Conservation (phyloP, 768 basidiomycete species). For the Boletales sp. region DNA sequence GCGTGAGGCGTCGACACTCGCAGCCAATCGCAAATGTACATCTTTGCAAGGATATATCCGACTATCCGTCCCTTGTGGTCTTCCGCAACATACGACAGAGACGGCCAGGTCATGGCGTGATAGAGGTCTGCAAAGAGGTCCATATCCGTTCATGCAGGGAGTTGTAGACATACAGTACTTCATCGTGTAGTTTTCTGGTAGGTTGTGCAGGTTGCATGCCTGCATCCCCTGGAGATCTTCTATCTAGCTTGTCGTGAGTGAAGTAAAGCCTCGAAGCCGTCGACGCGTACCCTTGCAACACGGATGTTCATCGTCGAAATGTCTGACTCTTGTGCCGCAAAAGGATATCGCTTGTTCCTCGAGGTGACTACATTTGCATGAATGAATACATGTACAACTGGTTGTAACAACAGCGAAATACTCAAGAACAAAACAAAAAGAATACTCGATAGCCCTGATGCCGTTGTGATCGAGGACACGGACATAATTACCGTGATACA, state of each 20-base stretch:
- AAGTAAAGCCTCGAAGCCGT: not conserved
- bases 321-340: conserved; percentile 4
- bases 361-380: conserved; percentile 17
- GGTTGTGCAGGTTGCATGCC: conserved; percentile 87
- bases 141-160: not conserved
- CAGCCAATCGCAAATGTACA: conserved; percentile 48
- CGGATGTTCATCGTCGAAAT: conserved; percentile 27
- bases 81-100: conserved; percentile 90
- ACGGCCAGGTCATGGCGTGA: conserved; percentile 89
- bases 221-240: conserved; percentile 93
- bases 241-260: conserved; percentile 46
- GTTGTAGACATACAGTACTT: conserved; percentile 56
- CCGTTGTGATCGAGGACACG: too few relatives aligned
- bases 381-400: conserved; percentile 16
- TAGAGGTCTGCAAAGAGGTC: conserved; percentile 65
- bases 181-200: conserved; percentile 90
- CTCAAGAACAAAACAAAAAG: conserved; percentile 1
- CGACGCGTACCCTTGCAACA: conserved; percentile 24
- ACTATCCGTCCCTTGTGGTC: conserved; percentile 87
- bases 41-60: conserved; percentile 94
- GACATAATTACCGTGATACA: conserved; percentile 2
- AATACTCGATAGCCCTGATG: conserved; percentile 13
- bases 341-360: conserved; percentile 3
- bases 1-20: conserved; percentile 4
- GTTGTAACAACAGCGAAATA: conserved; percentile 22